These are phyloP conservation scores for Prunus dulcis DNA, from an alignment of 306 rosid species.

Conservation along the genomic window DNA sequence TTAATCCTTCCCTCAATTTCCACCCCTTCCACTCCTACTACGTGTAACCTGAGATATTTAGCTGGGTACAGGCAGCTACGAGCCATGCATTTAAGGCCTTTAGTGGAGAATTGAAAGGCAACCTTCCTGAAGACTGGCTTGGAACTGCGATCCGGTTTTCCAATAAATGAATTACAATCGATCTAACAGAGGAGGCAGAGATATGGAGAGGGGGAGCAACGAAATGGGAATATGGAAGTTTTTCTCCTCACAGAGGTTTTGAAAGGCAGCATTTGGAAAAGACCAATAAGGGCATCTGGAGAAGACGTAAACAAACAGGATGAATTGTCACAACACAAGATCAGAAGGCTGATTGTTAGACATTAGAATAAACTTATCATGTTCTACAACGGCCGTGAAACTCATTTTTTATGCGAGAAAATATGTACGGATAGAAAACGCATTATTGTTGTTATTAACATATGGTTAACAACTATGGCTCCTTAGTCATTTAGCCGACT, in stretches of 20 bases:
- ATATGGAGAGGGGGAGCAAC: too few relatives aligned
- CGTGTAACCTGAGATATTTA: conserved; percentile 18
- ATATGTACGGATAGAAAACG: too few relatives aligned
- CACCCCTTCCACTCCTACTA: not conserved
- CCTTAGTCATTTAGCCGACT: too few relatives aligned
- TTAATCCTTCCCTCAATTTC: not conserved
- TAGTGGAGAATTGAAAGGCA: conserved; percentile 58
- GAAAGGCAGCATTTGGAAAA: too few relatives aligned
- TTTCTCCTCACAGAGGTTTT: too few relatives aligned
- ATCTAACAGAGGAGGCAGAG: too few relatives aligned
- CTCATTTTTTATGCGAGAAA: not conserved
- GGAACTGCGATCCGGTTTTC: conserved; percentile 69
- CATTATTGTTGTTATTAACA: too few relatives aligned
- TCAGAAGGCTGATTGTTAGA: not conserved
- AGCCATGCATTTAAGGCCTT: conserved; percentile 68
- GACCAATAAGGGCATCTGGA: too few relatives aligned
- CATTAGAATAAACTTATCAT: not conserved
- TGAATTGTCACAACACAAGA: not conserved
- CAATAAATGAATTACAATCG: conserved; percentile 16
- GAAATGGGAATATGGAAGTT: too few relatives aligned
- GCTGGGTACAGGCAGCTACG: conserved; percentile 76
- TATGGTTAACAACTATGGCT: too few relatives aligned
- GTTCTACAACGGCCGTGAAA: not conserved
- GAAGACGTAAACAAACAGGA: too few relatives aligned
- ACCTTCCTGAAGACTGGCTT: conserved; percentile 81